Evolutionary conservation across 495 filamentous ascomycete species (phyloP).

Genomic region (Penicillium cinerascens): DNA sequence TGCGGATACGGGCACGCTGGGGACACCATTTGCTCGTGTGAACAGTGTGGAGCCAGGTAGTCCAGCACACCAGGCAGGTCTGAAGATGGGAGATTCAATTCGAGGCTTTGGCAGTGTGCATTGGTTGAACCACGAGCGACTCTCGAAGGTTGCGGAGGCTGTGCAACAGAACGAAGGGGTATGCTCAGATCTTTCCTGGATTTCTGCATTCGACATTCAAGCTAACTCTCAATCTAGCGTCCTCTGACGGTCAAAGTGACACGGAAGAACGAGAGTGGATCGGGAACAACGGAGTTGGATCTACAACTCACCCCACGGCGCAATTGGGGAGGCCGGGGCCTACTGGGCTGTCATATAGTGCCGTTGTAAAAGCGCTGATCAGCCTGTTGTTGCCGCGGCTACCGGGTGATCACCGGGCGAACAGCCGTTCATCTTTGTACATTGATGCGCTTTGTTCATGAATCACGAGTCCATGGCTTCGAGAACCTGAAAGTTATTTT

Average conservation of each 20-base stretch:
- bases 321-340: constrained; percentile 84
- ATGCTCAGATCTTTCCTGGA: constrained; percentile 33
- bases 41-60: constrained; percentile 76
- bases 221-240: constrained; percentile 41
- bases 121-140: constrained; percentile 76
- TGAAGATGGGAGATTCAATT: constrained; percentile 79
- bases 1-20: constrained; percentile 40
- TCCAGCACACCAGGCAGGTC: constrained; percentile 78
- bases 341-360: constrained; percentile 85
- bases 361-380: constrained; percentile 48
- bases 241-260: constrained; percentile 67
- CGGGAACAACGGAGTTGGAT: constrained; percentile 52
- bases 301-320: constrained; percentile 68
- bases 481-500: neutral
- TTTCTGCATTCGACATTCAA: neutral
- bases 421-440: neutral
- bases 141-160: constrained; percentile 77
- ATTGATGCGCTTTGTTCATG: constrained; percentile 1
- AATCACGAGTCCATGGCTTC: constrained; percentile 4
- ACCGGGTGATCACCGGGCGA: neutral
- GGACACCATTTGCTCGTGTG: constrained; percentile 82
- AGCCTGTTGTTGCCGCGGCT: constrained; percentile 10
- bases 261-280: constrained; percentile 41
- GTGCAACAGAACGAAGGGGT: constrained; percentile 90
- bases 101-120: constrained; percentile 79